Evolutionary conservation across 164 flowering plant species (phyloP), one percentile per base, ranked within the genome.

Genomic region (Stephania cephalantha): DNA sequence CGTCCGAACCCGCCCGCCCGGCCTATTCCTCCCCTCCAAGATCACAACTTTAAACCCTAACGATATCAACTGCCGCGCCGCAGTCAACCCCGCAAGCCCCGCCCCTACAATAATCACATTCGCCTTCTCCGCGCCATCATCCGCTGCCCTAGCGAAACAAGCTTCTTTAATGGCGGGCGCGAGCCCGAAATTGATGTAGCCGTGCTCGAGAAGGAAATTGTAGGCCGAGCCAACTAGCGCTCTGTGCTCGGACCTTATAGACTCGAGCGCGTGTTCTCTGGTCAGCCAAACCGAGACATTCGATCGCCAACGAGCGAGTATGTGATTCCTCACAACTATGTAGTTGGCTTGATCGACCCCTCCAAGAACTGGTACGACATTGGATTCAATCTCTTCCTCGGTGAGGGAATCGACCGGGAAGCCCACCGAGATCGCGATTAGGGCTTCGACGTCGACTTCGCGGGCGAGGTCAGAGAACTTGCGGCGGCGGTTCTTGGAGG

Each of bases 351-450:
- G 98, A 68, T 95, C 94, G 12, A 69, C 70, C 18, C 97, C 95
- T 5, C 98, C 99, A 12, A 91, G 78, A 12, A 66, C 73, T 0
- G 87, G 66, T 18, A 95, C 91, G 2, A 90, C 97, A 64, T 86
- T 85, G 17, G 90, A 88, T 75, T 90, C 96, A 75, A 95, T 92
- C 82, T 95, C 99, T 73, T 95, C 99, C 77, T 93, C 98, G 1
- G 96, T 87, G 1, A 95, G 84, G n/a, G 91, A 90, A 75, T 93
- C 96, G 1, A 91, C 88, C 0, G 99, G 95, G 69, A 95, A 95
- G 0, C 99, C 99, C 0, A 95, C 96, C 10, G 99, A 90, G 69
- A 89, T 83, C 0, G 99, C 97, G 55, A 95, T 90, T 63, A 91
- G 74, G 7, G 99, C 95, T 65, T 93, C 99, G 5, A 87, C 78